Evolutionary conservation across 148 eudicot genomes (phyloP).

Genomic region (Camellia sinensis): DNA sequence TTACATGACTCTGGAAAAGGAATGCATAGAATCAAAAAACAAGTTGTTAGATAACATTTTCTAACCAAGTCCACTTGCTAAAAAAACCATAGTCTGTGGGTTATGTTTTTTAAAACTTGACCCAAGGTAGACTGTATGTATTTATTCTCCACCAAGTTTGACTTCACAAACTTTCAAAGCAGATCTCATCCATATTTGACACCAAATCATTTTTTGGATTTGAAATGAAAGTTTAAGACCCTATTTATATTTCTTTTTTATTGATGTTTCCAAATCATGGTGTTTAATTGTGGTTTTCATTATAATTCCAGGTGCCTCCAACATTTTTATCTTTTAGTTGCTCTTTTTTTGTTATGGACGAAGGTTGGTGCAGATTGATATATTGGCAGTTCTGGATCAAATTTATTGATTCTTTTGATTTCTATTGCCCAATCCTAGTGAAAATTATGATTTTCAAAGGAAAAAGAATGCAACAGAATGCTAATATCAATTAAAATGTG

Average conservation of each 20-base stretch:
- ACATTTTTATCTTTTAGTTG: neutral
- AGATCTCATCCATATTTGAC: neutral
- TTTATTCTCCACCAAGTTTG: neutral
- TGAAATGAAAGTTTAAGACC: neutral
- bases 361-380: constrained; percentile 95
- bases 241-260: neutral
- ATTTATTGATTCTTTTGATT: constrained; percentile 73
- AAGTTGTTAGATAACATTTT: neutral
- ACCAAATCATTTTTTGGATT: neutral
- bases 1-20: neutral
- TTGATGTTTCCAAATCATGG: neutral
- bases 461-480: constrained; percentile 45
- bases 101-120: neutral
- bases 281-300: neutral
- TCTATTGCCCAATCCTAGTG: constrained; percentile 60
- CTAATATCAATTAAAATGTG: constrained; percentile 50
- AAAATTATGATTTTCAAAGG: constrained; percentile 29
- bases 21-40: neutral
- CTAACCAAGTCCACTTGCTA: neutral
- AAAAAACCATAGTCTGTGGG: constrained; percentile 1
- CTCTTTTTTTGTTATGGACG: constrained; percentile 23
- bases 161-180: too few species aligned
- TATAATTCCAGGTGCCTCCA: neutral
- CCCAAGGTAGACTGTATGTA: neutral
- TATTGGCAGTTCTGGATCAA: constrained; percentile 58